A percentile compares a stretch with the other conserved stretches of the same genome.
Evolutionary conservation across 345 rosid genomes (phyloP).

Genomic region (Melastoma malabathricum): DNA sequence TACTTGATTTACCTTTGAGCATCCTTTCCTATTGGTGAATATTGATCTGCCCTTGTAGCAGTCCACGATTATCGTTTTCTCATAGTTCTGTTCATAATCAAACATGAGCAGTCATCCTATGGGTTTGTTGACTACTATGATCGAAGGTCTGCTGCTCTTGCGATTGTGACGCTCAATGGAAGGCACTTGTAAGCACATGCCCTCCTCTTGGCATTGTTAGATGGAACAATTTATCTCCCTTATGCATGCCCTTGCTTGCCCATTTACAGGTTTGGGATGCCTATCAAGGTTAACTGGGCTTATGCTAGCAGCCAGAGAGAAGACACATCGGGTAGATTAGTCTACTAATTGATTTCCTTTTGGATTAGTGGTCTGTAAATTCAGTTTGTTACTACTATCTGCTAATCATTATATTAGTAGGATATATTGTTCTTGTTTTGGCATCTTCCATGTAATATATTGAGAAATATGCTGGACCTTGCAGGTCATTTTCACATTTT

Average conservation of each 20-base stretch:
- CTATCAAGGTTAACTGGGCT: conserved; percentile 99
- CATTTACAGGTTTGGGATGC: conserved; percentile 82
- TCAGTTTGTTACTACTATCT: too few relatives aligned
- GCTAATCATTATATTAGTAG: too few relatives aligned
- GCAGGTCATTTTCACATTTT: conserved; percentile 73
- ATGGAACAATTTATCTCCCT: too few relatives aligned
- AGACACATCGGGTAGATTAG: conserved; percentile 79
- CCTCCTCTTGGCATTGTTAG: too few relatives aligned
- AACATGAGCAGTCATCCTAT: conserved; percentile 60
- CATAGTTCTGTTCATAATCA: too few relatives aligned
- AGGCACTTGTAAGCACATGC: conserved; percentile 58
- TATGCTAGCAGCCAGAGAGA: conserved; percentile 97
- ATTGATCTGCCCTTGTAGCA: too few relatives aligned
- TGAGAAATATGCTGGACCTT: background rate
- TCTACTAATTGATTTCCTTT: background rate
- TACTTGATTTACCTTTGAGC: background rate
- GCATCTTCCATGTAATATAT: background rate
- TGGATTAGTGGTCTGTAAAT: too few relatives aligned
- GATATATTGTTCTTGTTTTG: too few relatives aligned
- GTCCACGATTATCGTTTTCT: too few relatives aligned
- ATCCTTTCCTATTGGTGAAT: too few relatives aligned
- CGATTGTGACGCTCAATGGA: conserved; percentile 70
- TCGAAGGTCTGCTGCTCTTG: conserved; percentile 73
- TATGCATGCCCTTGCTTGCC: too few relatives aligned
- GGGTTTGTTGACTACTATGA: conserved; percentile 90